Conservation (phyloP, 352 stramenopile species). For the Pythium biforme region DNA sequence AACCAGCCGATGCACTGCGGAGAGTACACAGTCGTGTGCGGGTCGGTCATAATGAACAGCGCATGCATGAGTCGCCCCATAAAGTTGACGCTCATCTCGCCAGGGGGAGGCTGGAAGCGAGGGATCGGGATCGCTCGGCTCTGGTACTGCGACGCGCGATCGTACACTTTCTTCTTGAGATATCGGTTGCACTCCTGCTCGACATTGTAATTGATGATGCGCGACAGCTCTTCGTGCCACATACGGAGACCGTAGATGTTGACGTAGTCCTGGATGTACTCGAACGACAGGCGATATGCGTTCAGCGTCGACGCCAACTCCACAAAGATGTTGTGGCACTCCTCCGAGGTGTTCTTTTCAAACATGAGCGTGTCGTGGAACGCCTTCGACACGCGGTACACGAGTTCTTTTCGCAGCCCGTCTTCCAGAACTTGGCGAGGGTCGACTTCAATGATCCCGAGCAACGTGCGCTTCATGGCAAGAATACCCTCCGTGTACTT, state of each 20-base stretch:
- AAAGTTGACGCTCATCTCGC: conserved; percentile 90
- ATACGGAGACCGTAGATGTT: conserved; percentile 93
- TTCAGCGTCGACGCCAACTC: conserved; percentile 85
- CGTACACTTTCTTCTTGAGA: conserved; percentile 93
- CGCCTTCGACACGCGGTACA: conserved; percentile 85
- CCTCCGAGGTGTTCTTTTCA: conserved; percentile 78
- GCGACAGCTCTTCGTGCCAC: conserved; percentile 94
- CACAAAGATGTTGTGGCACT: conserved; percentile 85
- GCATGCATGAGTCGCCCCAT: conserved; percentile 92
- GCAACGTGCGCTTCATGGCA: conserved; percentile 93
- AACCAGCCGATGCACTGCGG: conserved; percentile 94
- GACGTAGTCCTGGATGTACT: conserved; percentile 97
- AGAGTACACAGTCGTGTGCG: conserved; percentile 90
- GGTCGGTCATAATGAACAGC: conserved; percentile 92
- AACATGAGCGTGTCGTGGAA: conserved; percentile 89
- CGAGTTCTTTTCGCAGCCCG: conserved; percentile 92
- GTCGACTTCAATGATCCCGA: conserved; percentile 94
- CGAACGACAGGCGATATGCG: conserved; percentile 89
- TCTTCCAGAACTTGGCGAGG: conserved; percentile 93
- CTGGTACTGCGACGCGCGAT: conserved; percentile 89
- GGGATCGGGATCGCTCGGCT: conserved; percentile 92
- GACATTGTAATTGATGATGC: conserved; percentile 96
- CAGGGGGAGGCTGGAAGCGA: conserved; percentile 81
- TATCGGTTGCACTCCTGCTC: conserved; percentile 96
- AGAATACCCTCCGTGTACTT: conserved; percentile 96